Evolutionary conservation across 257 asterid genomes (phyloP), one percentile per base, ranked within the genome.

Genomic region (Solanum phureja): DNA sequence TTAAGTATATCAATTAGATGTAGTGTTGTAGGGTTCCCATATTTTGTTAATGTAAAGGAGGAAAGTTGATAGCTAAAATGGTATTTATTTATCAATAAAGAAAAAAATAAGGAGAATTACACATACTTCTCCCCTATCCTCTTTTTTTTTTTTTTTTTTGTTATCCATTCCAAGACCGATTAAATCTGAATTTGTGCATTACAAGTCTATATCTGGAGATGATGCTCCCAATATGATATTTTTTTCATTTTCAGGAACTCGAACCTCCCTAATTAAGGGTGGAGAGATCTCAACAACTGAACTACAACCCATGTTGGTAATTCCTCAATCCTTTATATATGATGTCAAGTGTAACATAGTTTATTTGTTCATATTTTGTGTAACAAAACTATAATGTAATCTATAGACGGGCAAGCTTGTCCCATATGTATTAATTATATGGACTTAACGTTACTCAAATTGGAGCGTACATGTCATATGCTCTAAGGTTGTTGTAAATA

Each of bases 1-100:
- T 23, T 29, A 31, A 27, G 69, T 49, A 46, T 49, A 81, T 81
- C 6, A 81, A 9, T 8, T 29, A 29, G 68, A 46, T 81, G 38
- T 9, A 46, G 85, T 3, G 8, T 46, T 46, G 68, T 81, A 81
- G 68, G 16, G 37, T 34, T 77, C 34, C 79, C 35, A 40, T 24
- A 40, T 24, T 77, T 44, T 79, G 85, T 79, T 44, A 4, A 44
- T 77, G 38, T 42, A 79, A 79, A 81, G 85, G 85, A 46, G 42
- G 40, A 46, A 24, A 7, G 18, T 68, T 77, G 62, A 79, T 79
- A 79, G 66, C 38, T 27, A 29, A 79, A 75, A 81, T 81, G 85
- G 85, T 46, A 81, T 16, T 13, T 62, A 23, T 10, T 46, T 29
- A 81, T 46, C 18, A 29, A 81, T 29, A 46, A 27, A 29, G 85